Base-by-base conservation (phyloP, 108 stramenopile genomes). In the Pseudonitzschia pungens region DNA sequence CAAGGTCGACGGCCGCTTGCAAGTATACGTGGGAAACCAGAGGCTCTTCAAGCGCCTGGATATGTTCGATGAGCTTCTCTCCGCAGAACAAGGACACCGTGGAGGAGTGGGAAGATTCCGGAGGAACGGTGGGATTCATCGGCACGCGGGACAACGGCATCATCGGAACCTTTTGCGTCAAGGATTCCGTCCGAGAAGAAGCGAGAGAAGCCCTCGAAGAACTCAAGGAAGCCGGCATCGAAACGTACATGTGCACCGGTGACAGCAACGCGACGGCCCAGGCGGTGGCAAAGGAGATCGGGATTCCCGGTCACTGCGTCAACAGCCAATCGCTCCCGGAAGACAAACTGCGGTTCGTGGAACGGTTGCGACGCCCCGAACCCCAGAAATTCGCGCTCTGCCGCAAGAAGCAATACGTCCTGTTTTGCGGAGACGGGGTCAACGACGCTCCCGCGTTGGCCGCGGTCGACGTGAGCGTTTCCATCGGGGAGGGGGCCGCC, bases 401-500 rank as follows among this genome's bases (percentile, higher is more conserved):
- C 27, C 72, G 69, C 15, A 50, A 69, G 48, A 69, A 77, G 59
- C 58, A 54, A 55, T 70, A 69, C 54, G 81, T 82, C 21, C 54
- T 82, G 2, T 83, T 83, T 42, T 75, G 91, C 29, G 98, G 98
- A 14, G 97, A 98, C 68, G 97, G 98, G 22, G 97, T 99, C 0
- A 98, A 98, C 73, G 98, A 98, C 72, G 96, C 96, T 4, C 96
- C 97, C 11, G 97, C 97, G 12, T 85, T 99, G 1, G 95, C 94
- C 41, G 70, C 84, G 14, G 95, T 94, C 21, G 95, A 99, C 71
- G 90, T 99, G 11, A 95, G 96, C 20, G 94, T 98, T 26, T 96
- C 98, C 11, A 98, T 99, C 97, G 98, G 98, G 10, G 83, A 86
- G 43, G 99, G 99, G 10, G 97, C 99, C 24, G 95, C 97, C 4